Base-by-base conservation (phyloP, 2,329 filamentous ascomycete species). In the Colletotrichum destructivum region DNA sequence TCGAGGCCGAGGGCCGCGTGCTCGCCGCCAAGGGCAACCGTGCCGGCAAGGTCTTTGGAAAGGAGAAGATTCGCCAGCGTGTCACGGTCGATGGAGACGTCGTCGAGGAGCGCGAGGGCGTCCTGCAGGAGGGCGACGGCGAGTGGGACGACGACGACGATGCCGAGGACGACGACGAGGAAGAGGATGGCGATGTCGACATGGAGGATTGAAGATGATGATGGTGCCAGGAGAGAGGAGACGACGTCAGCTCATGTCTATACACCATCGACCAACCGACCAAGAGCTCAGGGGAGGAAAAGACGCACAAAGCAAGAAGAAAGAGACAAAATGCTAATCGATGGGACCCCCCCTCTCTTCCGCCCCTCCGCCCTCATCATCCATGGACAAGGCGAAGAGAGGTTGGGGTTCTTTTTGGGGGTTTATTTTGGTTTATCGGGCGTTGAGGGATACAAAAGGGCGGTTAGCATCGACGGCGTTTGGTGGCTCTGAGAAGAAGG, bases 1-100 rank as follows among this genome's bases (percentile, higher is more conserved):
- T 85, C 75, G 81, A 84, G 76, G 78, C 78, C 56, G 80, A 81
- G 72, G 78, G 79, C 72, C 76, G 77, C 71, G 69, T 79, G 74
- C 75, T 44, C n/a, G 42, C 42, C n/a, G 42, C 68, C 31, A 72
- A 76, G 57, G 75, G 76, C 67, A 75, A 77, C 31, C 31, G 31
- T 74, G 78, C 79, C 72, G 78, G 78, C 74, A 82, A 81, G 75
- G 81, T 80, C 5, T 86, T 86, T 76, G 83, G 85, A 68, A 81
- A 79, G 44, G 83, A 85, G 78, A 80, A 83, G 80, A 79, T 79
- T 76, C 78, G 79, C 73, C 76, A 84, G 71, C 79, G 79, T 62
- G 79, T 84, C 62, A 78, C 80, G 71, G 75, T 78, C 57, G 81
- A 83, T 60, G 82, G 79, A 12, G 82, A 78, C 7, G 76, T 81